Evolutionary conservation across 192 early-diverging fungal genomes (phyloP).

Genomic region (Umbelopsis sp.): DNA sequence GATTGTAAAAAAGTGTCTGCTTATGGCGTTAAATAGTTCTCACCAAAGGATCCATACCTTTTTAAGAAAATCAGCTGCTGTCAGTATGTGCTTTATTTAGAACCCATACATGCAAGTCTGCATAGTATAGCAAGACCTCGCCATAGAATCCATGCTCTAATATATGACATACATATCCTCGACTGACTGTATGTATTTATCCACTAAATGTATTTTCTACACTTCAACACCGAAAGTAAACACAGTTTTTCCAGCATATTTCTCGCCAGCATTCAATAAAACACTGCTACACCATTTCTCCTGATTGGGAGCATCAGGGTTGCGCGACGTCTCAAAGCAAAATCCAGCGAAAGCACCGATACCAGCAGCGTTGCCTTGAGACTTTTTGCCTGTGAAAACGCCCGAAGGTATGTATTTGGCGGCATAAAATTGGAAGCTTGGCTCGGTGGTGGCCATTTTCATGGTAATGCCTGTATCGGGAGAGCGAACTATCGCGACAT

Average conservation of each 20-base stretch:
- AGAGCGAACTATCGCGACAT: slow-evolving; percentile 52
- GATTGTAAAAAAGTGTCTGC: no score
- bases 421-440: slow-evolving; percentile 84
- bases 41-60: no score
- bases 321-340: slow-evolving; percentile 66
- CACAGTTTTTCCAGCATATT: slow-evolving; percentile 51
- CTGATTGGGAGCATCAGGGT: slow-evolving; percentile 67
- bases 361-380: slow-evolving; percentile 31
- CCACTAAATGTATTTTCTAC: not conserved
- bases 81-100: no score
- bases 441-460: slow-evolving; percentile 65
- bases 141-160: no score
- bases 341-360: slow-evolving; percentile 66
- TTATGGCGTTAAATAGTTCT: no score
- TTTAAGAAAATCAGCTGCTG: no score
- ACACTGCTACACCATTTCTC: slow-evolving; percentile 58
- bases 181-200: no score
- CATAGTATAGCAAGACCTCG: no score
- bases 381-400: slow-evolving; percentile 47
- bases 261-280: slow-evolving; percentile 48
- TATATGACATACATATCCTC: no score
- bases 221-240: slow-evolving; percentile 45
- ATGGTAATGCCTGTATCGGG: slow-evolving; percentile 63
- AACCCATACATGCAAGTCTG: no score
- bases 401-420: slow-evolving; percentile 68